Evolutionary conservation across 2,329 filamentous ascomycete genomes (phyloP), one percentile per base, ranked within the genome.

Genomic region (Sphaerulina vaccinii): DNA sequence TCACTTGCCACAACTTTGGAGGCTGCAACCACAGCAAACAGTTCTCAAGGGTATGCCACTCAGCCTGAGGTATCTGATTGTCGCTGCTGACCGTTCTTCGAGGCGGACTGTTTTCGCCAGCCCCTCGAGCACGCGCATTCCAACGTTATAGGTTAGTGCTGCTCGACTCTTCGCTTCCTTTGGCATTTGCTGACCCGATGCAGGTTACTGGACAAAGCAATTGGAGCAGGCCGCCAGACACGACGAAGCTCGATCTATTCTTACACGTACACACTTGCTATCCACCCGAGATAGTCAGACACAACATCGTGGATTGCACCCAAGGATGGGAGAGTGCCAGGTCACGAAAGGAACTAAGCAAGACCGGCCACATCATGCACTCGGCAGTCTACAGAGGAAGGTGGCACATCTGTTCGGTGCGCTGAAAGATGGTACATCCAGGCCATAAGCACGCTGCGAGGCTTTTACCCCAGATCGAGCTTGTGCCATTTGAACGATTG

Each of bases 11-110:
- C 27, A 18, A 40, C 15, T 49, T 49, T 4, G 45, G 36, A 16
- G 33, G 45, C 44, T 47, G 44, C 13, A 47, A 47, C 32, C 19
- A 37, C 6, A 47, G 33, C 35, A 47, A 47, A 22, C 16, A 19
- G n/a, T 47, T 47, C 16, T 38, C 13, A 6, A 38, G 33, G 19
- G 44, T 39, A 35, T 13, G 41, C 41, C 2, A 19, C 3, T 21
- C 11, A 8, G 9, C 3, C 18, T n/a, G n/a, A n/a, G n/a, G n/a
- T 8, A 21, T 11, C 3, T 11, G 27, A 27, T 4, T 18, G 2
- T 27, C 13, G 2, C 27, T 33, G 18, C 41, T 32, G n/a, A 21
- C 6, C 5, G 4, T 21, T 4, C 16, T 15, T 9, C 13, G 13
- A 47, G 44, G 8, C 38, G 11, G 44, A 47, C 15, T 35, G 38